phyloP scores from a whole-genome alignment of 2,329 filamentous ascomycete species.

The Penicillium sp. region DNA sequence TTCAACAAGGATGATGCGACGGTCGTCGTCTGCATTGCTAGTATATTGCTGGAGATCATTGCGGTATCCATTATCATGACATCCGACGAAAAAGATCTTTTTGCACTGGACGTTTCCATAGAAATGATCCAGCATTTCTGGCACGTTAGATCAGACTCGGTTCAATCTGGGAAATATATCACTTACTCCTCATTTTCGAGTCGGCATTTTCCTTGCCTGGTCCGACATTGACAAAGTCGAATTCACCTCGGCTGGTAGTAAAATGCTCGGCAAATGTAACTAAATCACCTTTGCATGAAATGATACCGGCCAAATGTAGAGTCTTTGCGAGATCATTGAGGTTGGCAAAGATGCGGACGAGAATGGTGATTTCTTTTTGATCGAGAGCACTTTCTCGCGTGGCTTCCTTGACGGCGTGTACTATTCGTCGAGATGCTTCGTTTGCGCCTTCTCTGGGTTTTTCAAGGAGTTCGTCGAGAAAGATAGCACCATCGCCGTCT shows the following conservation, averaged over 20 bases:
- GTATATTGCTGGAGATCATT: slow-evolving; percentile 9
- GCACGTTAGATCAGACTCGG: not conserved
- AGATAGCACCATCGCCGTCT: slow-evolving; percentile 12
- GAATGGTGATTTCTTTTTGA: slow-evolving; percentile 4
- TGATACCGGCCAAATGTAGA: slow-evolving; percentile 3
- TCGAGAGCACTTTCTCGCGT: not conserved
- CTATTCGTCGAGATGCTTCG: slow-evolving; percentile 7
- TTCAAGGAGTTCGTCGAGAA: slow-evolving; percentile 6
- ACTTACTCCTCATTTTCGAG: slow-evolving; percentile 11
- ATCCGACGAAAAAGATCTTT: slow-evolving; percentile 16
- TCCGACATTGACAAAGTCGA: slow-evolving; percentile 10
- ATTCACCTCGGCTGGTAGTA: slow-evolving; percentile 9
- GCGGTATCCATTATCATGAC: slow-evolving; percentile 10
- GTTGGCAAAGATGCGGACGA: slow-evolving; percentile 13
- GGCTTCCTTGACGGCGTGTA: slow-evolving; percentile 4
- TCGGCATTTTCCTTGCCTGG: slow-evolving; percentile 9
- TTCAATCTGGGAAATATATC: not conserved
- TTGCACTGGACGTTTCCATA: slow-evolving; percentile 13
- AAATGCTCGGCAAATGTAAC: slow-evolving; percentile 9
- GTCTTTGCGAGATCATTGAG: slow-evolving; percentile 8
- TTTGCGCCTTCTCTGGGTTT: slow-evolving; percentile 6
- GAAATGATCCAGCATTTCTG: slow-evolving; percentile 11
- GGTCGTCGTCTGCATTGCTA: not conserved
- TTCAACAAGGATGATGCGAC: slow-evolving; percentile 10
- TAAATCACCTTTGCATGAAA: slow-evolving; percentile 3